Conservation (phyloP, 176 grass and related monocot species). For the Echinochloa phyllopogon region DNA sequence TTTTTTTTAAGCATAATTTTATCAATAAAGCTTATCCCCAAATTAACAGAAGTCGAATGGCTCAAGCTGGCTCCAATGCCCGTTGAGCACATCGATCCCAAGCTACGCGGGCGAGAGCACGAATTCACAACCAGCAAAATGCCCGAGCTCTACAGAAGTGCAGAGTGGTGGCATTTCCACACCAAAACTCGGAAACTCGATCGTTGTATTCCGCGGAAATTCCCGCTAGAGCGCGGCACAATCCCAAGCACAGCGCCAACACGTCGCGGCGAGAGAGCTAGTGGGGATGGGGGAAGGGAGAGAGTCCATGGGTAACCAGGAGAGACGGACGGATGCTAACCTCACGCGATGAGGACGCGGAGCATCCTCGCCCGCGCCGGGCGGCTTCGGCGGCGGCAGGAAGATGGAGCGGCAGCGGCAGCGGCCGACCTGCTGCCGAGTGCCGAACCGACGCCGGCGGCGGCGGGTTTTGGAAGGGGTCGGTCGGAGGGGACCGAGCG, state of each 20-base stretch:
- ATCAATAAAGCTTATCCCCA: background rate
- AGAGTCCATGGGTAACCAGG: background rate
- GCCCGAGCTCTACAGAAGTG: background rate
- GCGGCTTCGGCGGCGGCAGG: background rate
- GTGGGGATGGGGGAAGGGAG: background rate
- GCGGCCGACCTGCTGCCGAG: background rate
- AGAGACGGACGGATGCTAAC: conserved; percentile 13
- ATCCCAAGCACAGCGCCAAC: background rate
- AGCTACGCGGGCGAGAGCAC: background rate
- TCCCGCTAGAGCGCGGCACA: background rate
- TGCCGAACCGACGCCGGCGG: background rate
- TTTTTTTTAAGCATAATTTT: background rate
- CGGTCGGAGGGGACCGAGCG: background rate
- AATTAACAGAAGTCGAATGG: background rate
- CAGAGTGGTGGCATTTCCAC: background rate
- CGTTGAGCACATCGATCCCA: background rate
- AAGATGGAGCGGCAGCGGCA: background rate
- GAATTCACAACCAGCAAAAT: background rate
- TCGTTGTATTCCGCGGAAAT: background rate
- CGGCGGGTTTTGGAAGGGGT: conserved; percentile 4
- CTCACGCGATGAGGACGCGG: background rate
- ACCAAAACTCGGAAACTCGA: background rate
- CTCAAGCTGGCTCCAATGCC: background rate
- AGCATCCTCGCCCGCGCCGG: background rate
- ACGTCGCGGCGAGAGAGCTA: background rate